A percentile compares a stretch with the other conserved stretches of the same genome.
These are phyloP conservation scores for Leishmania gerbilli DNA, from an alignment of 208 protist genomes.

Conservation along the genomic window DNA sequence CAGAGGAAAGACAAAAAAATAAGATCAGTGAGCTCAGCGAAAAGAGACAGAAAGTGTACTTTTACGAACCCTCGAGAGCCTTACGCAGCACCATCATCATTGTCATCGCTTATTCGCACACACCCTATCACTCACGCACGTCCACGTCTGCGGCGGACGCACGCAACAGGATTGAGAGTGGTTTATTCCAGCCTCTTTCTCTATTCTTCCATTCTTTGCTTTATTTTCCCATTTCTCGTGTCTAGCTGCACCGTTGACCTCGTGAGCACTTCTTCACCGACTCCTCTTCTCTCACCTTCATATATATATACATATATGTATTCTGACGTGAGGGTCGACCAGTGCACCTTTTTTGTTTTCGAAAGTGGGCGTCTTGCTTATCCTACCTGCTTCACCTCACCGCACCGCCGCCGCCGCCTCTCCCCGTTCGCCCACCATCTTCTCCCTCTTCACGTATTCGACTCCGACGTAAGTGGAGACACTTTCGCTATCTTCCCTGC, in stretches of 20 bases:
- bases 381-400: background rate
- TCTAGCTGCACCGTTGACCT: background rate
- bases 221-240: background rate
- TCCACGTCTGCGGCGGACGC: background rate
- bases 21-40: background rate
- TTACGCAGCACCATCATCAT: background rate
- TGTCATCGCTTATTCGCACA: background rate
- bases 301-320: background rate
- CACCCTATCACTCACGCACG: background rate
- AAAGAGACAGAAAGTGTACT: background rate
- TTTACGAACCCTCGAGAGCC: background rate
- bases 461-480: conserved; percentile 5
- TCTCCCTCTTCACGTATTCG: background rate
- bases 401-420: background rate
- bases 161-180: background rate
- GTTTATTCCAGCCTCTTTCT: conserved; percentile 6
- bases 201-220: conserved; percentile 4
- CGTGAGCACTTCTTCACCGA: background rate
- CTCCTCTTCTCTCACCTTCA: background rate
- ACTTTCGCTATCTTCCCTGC: background rate
- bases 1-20: background rate
- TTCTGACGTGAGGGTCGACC: background rate
- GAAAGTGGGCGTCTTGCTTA: background rate
- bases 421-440: too few species aligned
- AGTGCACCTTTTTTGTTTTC: background rate